phyloP scores from a whole-genome alignment of 106 monocot genomes.

The Chionographis japonica region DNA sequence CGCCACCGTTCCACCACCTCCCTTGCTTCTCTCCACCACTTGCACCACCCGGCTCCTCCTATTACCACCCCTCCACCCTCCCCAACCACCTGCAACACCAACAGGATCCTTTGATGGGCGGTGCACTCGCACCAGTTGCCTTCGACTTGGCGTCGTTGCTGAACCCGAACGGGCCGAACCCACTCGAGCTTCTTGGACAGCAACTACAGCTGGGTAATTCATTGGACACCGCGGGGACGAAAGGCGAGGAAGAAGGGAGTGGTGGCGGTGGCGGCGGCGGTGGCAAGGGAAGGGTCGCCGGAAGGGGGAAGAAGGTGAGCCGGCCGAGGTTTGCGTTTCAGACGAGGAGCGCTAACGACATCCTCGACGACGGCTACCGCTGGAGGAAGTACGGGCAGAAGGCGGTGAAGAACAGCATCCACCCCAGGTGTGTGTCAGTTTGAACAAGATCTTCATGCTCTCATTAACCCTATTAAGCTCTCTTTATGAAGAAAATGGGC shows the following conservation, averaged over 20 bases:
- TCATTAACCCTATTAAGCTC: no score
- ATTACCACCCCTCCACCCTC: constrained; percentile 12
- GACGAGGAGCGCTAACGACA: constrained; percentile 61
- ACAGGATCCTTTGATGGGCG: neutral
- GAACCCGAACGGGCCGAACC: neutral
- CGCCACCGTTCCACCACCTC: constrained; percentile 1
- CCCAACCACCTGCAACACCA: constrained; percentile 8
- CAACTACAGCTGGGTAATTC: neutral
- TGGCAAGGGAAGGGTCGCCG: constrained; percentile 9
- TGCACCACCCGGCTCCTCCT: constrained; percentile 3
- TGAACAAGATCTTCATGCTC: no score
- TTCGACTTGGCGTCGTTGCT: constrained; percentile 14
- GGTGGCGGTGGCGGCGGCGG: constrained; percentile 1
- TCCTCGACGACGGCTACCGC: constrained; percentile 70
- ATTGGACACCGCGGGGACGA: neutral
- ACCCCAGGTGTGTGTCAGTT: constrained; percentile 47
- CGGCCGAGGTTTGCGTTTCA: constrained; percentile 70
- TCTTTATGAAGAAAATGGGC: no score
- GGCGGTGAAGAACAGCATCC: constrained; percentile 71
- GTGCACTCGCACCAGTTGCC: neutral
- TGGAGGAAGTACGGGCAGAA: constrained; percentile 91
- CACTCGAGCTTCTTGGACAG: neutral
- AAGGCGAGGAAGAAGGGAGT: neutral
- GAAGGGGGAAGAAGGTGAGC: constrained; percentile 33
- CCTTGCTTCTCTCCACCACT: constrained; percentile 16